Percentiles rank a stretch among this genome's conserved stretches.
phyloP scores from a whole-genome alignment of 495 filamentous ascomycete species.

The Penicillium waksmanii region DNA sequence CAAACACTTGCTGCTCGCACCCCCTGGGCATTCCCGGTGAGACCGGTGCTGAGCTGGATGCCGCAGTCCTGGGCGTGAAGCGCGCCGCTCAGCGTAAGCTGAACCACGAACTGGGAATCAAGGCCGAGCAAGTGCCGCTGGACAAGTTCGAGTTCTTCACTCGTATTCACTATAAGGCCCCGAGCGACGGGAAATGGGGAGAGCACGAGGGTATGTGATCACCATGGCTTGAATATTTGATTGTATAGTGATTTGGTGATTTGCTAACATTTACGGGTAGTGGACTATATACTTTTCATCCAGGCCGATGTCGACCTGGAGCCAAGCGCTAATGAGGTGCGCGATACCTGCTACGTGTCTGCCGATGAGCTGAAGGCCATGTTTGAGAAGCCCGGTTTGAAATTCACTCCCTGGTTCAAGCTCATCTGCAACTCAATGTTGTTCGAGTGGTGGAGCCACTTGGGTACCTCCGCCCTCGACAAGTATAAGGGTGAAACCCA shows the following conservation, averaged over 20 bases:
- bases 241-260: not conserved
- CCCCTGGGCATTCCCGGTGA: conserved; percentile 89
- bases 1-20: conserved; percentile 99
- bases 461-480: conserved; percentile 74
- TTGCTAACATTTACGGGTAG: conserved; percentile 45
- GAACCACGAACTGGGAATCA: conserved; percentile 92
- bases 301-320: conserved; percentile 85
- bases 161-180: conserved; percentile 96
- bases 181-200: conserved; percentile 97
- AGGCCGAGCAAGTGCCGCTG: conserved; percentile 84
- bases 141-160: conserved; percentile 94
- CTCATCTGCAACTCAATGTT: conserved; percentile 97
- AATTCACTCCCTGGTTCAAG: conserved; percentile 99
- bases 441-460: conserved; percentile 96
- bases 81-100: conserved; percentile 91
- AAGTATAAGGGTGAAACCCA: conserved; percentile 83
- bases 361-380: conserved; percentile 80
- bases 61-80: conserved; percentile 82
- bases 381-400: conserved; percentile 77
- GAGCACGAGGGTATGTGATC: conserved; percentile 88
- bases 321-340: conserved; percentile 84
- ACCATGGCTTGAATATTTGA: not conserved
- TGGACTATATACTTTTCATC: conserved; percentile 99
- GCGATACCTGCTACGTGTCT: conserved; percentile 80
- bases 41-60: conserved; percentile 81